A percentile compares a stretch with the other conserved stretches of the same genome.
Conservation (phyloP, 345 rosid genomes). For the Reutealis trisperma region DNA sequence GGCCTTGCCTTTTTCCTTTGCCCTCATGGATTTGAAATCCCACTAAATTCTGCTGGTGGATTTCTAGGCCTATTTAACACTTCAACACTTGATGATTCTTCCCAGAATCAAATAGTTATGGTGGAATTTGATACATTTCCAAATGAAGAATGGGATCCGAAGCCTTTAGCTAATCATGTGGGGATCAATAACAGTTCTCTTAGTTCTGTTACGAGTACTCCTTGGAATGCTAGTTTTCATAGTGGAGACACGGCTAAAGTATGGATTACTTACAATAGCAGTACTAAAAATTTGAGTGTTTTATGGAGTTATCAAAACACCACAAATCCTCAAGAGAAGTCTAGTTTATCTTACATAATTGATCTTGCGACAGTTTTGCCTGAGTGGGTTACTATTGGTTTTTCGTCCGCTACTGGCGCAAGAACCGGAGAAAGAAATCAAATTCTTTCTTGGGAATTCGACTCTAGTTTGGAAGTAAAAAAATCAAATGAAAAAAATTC, state of each 20-base stretch:
- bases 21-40: slow-evolving; percentile 38
- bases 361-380: slow-evolving; percentile 33
- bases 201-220: slow-evolving; percentile 18
- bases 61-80: slow-evolving; percentile 41
- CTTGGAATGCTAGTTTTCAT: slow-evolving; percentile 43
- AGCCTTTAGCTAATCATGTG: slow-evolving; percentile 23
- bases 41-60: slow-evolving; percentile 40
- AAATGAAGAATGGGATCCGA: slow-evolving; percentile 37
- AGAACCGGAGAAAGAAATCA: slow-evolving; percentile 1
- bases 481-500: neutral
- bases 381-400: slow-evolving; percentile 37
- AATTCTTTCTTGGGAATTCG: slow-evolving; percentile 41
- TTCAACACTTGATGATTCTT: slow-evolving; percentile 7
- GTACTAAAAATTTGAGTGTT: slow-evolving; percentile 32
- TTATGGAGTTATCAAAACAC: slow-evolving; percentile 27
- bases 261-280: slow-evolving; percentile 32
- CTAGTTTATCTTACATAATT: slow-evolving; percentile 28
- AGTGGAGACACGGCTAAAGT: slow-evolving; percentile 31
- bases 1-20: slow-evolving; percentile 45
- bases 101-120: slow-evolving; percentile 19
- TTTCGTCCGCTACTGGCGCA: slow-evolving; percentile 37
- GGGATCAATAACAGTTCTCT: slow-evolving; percentile 45
- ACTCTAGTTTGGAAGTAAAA: slow-evolving; percentile 24
- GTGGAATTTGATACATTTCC: slow-evolving; percentile 35
- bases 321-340: slow-evolving; percentile 10